Conservation (phyloP, 2,329 filamentous ascomycete genomes). For the Fusarium redolens region DNA sequence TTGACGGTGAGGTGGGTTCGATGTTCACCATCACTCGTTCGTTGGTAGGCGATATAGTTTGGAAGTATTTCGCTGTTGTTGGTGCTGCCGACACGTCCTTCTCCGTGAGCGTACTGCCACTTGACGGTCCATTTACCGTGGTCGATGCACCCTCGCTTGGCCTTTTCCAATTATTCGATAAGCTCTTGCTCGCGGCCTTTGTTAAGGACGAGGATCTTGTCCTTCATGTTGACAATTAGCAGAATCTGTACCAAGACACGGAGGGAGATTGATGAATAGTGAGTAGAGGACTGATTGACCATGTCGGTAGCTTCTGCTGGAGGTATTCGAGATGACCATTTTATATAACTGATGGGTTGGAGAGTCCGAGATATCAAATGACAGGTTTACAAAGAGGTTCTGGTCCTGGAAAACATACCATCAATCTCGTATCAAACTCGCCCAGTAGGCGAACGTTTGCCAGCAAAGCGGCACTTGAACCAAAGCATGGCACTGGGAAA, state of each 20-base stretch:
- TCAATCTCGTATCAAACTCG: not conserved
- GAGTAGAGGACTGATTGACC: not conserved
- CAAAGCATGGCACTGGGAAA: rapidly evolving
- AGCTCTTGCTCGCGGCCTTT: not conserved
- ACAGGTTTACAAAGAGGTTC: not conserved
- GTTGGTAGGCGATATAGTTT: not conserved
- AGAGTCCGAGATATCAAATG: rapidly evolving
- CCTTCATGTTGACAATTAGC: no score
- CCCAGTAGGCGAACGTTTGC: not conserved
- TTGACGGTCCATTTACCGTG: not conserved
- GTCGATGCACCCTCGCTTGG: not conserved
- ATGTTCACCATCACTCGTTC: not conserved
- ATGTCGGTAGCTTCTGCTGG: not conserved
- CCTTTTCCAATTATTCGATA: no score
- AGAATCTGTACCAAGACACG: not conserved
- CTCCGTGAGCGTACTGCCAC: not conserved
- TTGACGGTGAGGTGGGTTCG: rapidly evolving
- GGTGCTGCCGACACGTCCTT: not conserved
- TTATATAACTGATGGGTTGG: not conserved
- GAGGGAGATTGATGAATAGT: not conserved
- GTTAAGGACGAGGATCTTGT: no score
- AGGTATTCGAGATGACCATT: not conserved
- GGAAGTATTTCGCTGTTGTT: not conserved
- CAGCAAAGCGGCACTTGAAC: not conserved
- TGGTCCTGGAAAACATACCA: not conserved